These are phyloP conservation scores for Suaeda aralocaspica DNA, from an alignment of 148 eudicot species.

Conservation along the genomic window DNA sequence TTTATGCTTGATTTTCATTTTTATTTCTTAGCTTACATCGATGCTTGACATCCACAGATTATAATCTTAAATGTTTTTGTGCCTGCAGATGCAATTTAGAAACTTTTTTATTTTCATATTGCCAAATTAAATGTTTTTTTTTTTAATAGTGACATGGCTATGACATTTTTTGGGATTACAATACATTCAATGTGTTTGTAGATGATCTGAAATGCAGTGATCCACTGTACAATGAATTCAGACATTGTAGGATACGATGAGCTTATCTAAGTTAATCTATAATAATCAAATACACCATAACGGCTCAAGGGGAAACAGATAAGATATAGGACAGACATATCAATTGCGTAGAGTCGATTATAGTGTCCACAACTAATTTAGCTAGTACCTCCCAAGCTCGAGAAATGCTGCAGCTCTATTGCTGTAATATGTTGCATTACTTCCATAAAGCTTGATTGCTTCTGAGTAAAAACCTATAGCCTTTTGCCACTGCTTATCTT, in stretches of 20 bases:
- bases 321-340: not conserved
- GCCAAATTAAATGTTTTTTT: too few species aligned
- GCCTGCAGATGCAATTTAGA: not conserved
- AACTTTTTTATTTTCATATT: too few species aligned
- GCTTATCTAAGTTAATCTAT: not conserved
- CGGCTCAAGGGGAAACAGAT: not conserved
- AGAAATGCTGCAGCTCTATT: conserved; percentile 86
- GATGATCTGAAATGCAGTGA: not conserved
- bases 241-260: not conserved
- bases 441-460: conserved; percentile 75
- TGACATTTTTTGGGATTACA: not conserved
- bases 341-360: not conserved
- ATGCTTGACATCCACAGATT: not conserved
- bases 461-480: conserved; percentile 75
- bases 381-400: conserved; percentile 60
- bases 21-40: not conserved
- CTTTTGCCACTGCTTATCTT: conserved; percentile 77
- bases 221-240: not conserved
- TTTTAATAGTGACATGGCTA: not conserved
- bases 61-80: not conserved
- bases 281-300: not conserved
- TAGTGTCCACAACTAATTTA: not conserved
- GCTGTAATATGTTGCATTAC: conserved; percentile 74
- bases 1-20: not conserved
- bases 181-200: not conserved